Percentiles rank a stretch among this genome's conserved stretches.
These are phyloP conservation scores for Curvularia hawaiiensis DNA, from an alignment of 2,329 filamentous ascomycete genomes.

Conservation along the genomic window DNA sequence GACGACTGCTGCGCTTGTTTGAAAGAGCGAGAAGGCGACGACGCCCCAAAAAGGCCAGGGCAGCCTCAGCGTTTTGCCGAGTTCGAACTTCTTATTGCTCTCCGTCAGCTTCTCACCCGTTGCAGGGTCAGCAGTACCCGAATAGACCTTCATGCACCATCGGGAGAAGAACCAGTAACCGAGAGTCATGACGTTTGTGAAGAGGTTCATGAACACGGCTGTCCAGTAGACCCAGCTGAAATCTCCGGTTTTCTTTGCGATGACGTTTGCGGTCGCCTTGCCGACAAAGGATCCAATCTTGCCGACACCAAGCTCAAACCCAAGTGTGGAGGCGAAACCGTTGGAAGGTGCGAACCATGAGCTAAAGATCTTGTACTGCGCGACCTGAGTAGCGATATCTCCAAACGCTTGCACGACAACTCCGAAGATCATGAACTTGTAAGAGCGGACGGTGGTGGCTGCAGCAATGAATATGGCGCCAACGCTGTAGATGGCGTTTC, in stretches of 20 bases:
- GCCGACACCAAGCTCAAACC: constrained; percentile 64
- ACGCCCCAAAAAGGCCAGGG: constrained; percentile 66
- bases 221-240: constrained; percentile 69
- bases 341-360: constrained; percentile 67
- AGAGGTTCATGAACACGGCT: constrained; percentile 67
- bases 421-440: constrained; percentile 65
- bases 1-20: constrained; percentile 61
- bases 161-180: constrained; percentile 63
- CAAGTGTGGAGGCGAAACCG: constrained; percentile 66
- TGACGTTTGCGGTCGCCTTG: constrained; percentile 64
- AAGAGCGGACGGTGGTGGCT: constrained; percentile 61
- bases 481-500: constrained; percentile 64
- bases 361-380: constrained; percentile 69
- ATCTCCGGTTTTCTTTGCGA: constrained; percentile 62
- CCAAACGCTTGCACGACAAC: constrained; percentile 62
- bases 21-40: constrained; percentile 61
- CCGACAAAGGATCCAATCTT: constrained; percentile 67
- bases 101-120: constrained; percentile 66
- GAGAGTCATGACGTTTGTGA: constrained; percentile 62
- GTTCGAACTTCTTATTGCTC: constrained; percentile 63
- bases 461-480: constrained; percentile 65
- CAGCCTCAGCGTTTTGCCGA: constrained; percentile 60
- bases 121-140: constrained; percentile 57
- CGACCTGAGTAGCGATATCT: constrained; percentile 68
- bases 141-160: constrained; percentile 56